Evolutionary conservation across 164 flowering plant species (phyloP).

Genomic region (Stephania japonica): DNA sequence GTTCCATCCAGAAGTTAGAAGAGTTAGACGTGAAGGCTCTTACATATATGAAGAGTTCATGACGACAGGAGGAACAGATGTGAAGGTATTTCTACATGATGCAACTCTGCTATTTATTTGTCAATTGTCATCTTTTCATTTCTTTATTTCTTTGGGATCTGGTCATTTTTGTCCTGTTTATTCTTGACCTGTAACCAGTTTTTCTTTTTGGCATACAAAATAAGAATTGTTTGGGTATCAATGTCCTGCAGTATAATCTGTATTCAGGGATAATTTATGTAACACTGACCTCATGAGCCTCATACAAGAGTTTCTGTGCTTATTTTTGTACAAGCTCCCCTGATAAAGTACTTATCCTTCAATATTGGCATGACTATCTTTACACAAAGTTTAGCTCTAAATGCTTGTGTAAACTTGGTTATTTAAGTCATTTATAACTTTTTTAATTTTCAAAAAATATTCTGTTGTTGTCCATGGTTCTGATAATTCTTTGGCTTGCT

Average conservation of each 20-base stretch:
- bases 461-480: not conserved
- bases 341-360: too few relatives aligned
- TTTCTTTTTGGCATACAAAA: too few relatives aligned
- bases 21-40: constrained; percentile 96
- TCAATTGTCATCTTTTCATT: not conserved
- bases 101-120: too few relatives aligned
- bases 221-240: too few relatives aligned
- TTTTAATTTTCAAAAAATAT: not conserved
- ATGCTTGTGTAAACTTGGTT: not conserved
- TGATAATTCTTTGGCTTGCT: constrained; percentile 9
- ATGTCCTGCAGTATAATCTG: too few relatives aligned
- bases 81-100: constrained; percentile 52
- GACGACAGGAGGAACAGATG: constrained; percentile 99
- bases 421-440: not conserved
- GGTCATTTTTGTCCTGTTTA: not conserved
- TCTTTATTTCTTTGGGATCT: not conserved
- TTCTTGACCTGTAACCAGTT: too few relatives aligned
- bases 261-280: too few relatives aligned
- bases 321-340: too few relatives aligned
- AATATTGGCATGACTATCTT: not conserved
- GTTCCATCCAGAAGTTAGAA: constrained; percentile 95
- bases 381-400: not conserved
- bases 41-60: constrained; percentile 97
- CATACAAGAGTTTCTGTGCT: too few relatives aligned
- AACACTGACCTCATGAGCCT: too few relatives aligned